A percentile compares a stretch with the other conserved stretches of the same genome.
These are phyloP conservation scores for Platanus orientalis DNA, from an alignment of 164 flowering plant species.

Conservation along the genomic window DNA sequence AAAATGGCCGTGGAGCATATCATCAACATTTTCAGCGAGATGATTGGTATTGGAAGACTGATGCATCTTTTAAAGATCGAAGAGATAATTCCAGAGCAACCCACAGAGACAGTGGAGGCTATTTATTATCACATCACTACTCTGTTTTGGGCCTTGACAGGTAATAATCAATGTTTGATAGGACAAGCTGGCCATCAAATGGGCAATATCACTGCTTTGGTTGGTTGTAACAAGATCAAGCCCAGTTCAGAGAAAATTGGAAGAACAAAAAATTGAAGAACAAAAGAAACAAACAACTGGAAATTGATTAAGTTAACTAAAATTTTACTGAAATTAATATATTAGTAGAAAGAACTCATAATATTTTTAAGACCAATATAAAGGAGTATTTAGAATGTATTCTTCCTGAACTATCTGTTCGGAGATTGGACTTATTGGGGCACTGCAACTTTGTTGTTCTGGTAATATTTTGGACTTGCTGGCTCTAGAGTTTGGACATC, in stretches of 20 bases:
- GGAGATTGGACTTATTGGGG: background rate
- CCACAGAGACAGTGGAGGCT: conserved; percentile 34
- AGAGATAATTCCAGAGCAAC: conserved; percentile 43
- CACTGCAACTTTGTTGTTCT: background rate
- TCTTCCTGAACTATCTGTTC: background rate
- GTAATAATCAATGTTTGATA: conserved; percentile 30
- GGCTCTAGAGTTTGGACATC: no score
- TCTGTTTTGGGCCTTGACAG: conserved; percentile 90
- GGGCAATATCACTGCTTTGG: no score
- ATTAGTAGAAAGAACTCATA: background rate
- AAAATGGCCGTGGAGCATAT: conserved; percentile 59
- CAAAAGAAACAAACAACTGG: background rate
- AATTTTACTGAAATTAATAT: background rate
- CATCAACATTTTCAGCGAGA: conserved; percentile 85
- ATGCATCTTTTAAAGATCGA: conserved; percentile 46
- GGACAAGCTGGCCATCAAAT: background rate
- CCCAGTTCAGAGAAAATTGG: no score
- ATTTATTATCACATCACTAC: conserved; percentile 82
- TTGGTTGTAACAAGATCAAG: no score
- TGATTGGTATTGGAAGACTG: conserved; percentile 80
- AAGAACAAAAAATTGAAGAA: background rate
- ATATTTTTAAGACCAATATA: no score
- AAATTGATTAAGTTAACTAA: background rate
- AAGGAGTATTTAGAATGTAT: background rate
- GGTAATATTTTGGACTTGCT: no score